Evolutionary conservation across 805 yeast species (phyloP), one percentile per base, ranked within the genome.

Genomic region (Scheffersomyces stipitis): DNA sequence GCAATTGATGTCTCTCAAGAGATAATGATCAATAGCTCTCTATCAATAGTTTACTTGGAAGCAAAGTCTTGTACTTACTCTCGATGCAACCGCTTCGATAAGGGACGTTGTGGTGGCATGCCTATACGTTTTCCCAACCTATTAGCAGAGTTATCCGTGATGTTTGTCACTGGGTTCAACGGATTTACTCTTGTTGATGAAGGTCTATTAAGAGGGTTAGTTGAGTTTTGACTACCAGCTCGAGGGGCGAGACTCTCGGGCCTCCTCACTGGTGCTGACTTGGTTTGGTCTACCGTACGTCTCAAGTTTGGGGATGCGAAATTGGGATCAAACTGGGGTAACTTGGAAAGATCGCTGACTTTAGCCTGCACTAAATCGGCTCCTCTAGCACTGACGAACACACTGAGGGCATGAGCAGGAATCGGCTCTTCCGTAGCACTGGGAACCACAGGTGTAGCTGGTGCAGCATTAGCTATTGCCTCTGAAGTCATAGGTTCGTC

Each of bases 341-440:
- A 73, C 46, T 71, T 79, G n/a, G 72, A 56, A 34, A 68, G 60
- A 2, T 65, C 67, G 3, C 59, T 58, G 4, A 64, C 60, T 6
- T 52, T 42, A 17, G 66, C 64, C 43, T 75, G 81, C 6, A 83
- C 58, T 7, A 72, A 62, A 24, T 75, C 76, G 0, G 89, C 89
- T 7, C 75, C 76, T 45, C 76, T 76, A 1, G 89, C 87, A 36
- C 81, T 75, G 27, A 81, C 82, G 62, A 83, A 83, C 2, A 73
- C 55, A 33, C 34, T n/a, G 31, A 18, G 13, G 7, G 13, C 18
- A 40, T 15, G 40, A 38, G 13, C 48, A 49, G 31, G 45, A 49
- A 5, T 45, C 48, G 3, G 46, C 34, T 12, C 32, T 7, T 24
- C 24, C 30, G 33, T 29, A 12, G 17, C 28, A 12, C 12, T 15